These are phyloP conservation scores for Cylindrotheca closterium DNA, from an alignment of 108 stramenopile genomes.

Conservation along the genomic window DNA sequence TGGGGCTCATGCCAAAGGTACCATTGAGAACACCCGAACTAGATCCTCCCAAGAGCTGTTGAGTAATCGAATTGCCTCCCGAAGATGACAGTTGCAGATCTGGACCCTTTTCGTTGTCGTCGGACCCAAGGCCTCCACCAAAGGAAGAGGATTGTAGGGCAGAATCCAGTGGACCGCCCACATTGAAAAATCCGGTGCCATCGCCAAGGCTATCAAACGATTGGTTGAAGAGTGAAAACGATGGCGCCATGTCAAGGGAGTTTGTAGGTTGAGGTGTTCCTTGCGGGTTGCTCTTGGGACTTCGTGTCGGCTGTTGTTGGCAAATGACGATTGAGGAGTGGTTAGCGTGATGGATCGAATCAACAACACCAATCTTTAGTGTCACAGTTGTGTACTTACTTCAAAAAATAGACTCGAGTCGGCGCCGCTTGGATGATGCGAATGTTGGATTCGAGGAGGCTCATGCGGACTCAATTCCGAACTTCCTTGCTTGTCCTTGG, in stretches of 20 bases:
- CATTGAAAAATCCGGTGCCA: conserved; percentile 53
- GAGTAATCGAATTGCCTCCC: conserved; percentile 13
- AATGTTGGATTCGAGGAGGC: conserved; percentile 42
- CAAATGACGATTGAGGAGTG: background rate
- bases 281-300: conserved; percentile 41
- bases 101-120: conserved; percentile 31
- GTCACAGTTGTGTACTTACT: conserved; percentile 15
- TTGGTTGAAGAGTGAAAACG: conserved; percentile 78
- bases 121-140: conserved; percentile 38
- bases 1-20: conserved; percentile 54
- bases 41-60: conserved; percentile 33
- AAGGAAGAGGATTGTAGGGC: conserved; percentile 62
- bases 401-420: conserved; percentile 25
- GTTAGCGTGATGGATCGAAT: background rate
- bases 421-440: conserved; percentile 22
- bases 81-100: conserved; percentile 28
- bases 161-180: conserved; percentile 49
- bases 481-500: conserved; percentile 8
- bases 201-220: conserved; percentile 80
- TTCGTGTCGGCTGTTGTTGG: conserved; percentile 46
- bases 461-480: conserved; percentile 34
- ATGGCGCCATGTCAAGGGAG: conserved; percentile 66
- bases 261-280: conserved; percentile 34
- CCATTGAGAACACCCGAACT: conserved; percentile 22
- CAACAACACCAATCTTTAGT: too few species aligned